These are phyloP conservation scores for Amyloporia xantha DNA, from an alignment of 768 basidiomycete species.

Conservation along the genomic window DNA sequence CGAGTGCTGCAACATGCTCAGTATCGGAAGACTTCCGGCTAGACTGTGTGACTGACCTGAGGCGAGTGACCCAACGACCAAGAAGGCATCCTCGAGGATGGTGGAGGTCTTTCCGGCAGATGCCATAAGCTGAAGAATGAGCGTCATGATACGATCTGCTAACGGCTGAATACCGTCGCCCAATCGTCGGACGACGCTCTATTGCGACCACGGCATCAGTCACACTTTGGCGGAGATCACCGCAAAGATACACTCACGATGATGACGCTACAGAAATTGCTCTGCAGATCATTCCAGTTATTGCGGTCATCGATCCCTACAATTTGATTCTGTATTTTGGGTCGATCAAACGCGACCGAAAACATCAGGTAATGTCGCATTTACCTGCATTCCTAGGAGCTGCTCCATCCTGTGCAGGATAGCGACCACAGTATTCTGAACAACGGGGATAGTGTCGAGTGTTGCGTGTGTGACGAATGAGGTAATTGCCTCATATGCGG, in stretches of 20 bases:
- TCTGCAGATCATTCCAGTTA: constrained; percentile 98
- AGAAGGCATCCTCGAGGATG: constrained; percentile 92
- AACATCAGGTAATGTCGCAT: constrained; percentile 16
- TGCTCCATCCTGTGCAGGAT: constrained; percentile 90
- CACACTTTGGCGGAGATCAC: neutral
- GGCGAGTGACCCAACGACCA: constrained; percentile 85
- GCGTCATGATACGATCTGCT: constrained; percentile 93
- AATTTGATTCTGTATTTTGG: constrained; percentile 75
- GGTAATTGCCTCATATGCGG: constrained; percentile 93
- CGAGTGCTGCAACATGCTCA: constrained; percentile 47
- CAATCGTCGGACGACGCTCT: constrained; percentile 85
- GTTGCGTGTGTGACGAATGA: constrained; percentile 80
- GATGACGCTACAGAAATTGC: constrained; percentile 87
- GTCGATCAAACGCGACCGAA: too few relatives aligned
- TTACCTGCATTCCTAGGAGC: constrained; percentile 73
- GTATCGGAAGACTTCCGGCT: neutral
- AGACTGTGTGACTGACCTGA: constrained; percentile 38
- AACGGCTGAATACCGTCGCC: constrained; percentile 77
- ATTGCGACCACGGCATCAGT: neutral
- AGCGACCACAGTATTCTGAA: constrained; percentile 75
- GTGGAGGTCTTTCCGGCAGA: constrained; percentile 90
- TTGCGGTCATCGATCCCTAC: constrained; percentile 93
- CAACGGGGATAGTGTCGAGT: constrained; percentile 68
- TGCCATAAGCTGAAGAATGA: constrained; percentile 78
- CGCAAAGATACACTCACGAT: constrained; percentile 48